Evolutionary conservation across 2,329 filamentous ascomycete genomes (phyloP).

Genomic region (Pseudofabraea citricarpa): DNA sequence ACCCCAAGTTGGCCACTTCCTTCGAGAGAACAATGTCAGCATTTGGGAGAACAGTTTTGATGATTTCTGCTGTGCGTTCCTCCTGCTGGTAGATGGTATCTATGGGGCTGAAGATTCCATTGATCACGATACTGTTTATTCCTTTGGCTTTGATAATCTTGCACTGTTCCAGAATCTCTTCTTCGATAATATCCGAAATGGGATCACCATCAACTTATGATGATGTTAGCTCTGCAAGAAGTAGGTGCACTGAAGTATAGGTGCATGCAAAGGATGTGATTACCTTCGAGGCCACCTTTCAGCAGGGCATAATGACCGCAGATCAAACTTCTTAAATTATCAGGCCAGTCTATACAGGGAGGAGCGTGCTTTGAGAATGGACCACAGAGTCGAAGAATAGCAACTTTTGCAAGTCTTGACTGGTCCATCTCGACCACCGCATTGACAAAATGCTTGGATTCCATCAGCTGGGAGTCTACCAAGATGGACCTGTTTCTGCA

Average conservation of each 20-base stretch:
- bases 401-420: conserved; percentile 42
- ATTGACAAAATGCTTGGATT: conserved; percentile 47
- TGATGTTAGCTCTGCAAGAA: no score
- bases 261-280: no score
- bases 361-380: conserved; percentile 40
- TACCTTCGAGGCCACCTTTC: conserved; percentile 42
- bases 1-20: conserved; percentile 41
- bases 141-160: conserved; percentile 19
- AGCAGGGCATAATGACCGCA: conserved; percentile 40
- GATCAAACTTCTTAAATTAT: conserved; percentile 41
- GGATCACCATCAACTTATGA: conserved; percentile 10
- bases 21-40: conserved; percentile 41
- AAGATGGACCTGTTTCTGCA: neutral
- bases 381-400: conserved; percentile 49
- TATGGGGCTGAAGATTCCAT: conserved; percentile 50
- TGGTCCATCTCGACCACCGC: conserved; percentile 50
- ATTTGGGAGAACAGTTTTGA: conserved; percentile 7
- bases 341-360: conserved; percentile 45
- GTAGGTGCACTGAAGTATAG: no score
- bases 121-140: conserved; percentile 42
- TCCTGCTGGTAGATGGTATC: conserved; percentile 45
- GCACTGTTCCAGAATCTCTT: conserved; percentile 7
- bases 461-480: neutral
- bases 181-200: conserved; percentile 11
- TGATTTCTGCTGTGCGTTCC: conserved; percentile 25